Evolutionary conservation across 495 filamentous ascomycete species (phyloP).

Genomic region (Hypoxylon perforatum): DNA sequence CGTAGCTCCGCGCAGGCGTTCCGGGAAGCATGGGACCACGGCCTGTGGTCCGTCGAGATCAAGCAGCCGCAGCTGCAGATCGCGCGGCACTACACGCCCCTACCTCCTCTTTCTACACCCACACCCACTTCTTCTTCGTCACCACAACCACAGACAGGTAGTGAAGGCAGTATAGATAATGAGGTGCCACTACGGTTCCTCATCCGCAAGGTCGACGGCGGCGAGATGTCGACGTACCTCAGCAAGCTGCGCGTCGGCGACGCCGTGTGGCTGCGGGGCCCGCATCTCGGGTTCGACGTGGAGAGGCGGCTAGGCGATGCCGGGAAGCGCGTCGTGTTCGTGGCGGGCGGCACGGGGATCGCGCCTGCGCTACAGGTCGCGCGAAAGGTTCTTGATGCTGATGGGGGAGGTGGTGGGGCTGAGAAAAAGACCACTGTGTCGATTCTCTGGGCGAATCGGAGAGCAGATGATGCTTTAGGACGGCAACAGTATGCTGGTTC

Average conservation of each 20-base stretch:
- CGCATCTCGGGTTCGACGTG: constrained; percentile 76
- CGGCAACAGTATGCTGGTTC: constrained; percentile 5
- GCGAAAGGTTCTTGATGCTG: constrained; percentile 61
- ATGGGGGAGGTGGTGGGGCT: constrained; percentile 30
- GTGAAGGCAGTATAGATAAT: neutral
- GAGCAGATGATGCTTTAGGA: constrained; percentile 48
- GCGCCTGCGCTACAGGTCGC: constrained; percentile 87
- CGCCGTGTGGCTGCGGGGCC: constrained; percentile 79
- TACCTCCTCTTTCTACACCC: constrained; percentile 64
- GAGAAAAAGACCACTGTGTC: constrained; percentile 22
- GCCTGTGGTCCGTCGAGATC: constrained; percentile 87
- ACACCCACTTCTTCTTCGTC: no score
- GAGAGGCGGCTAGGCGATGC: constrained; percentile 51
- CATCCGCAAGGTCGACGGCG: constrained; percentile 58
- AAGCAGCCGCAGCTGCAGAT: constrained; percentile 95
- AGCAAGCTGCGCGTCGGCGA: constrained; percentile 68
- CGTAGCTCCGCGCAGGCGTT: constrained; percentile 10
- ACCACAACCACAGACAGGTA: neutral
- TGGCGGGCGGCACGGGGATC: constrained; percentile 95
- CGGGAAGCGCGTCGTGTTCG: constrained; percentile 70
- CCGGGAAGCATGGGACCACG: constrained; percentile 53
- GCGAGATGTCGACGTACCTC: constrained; percentile 73
- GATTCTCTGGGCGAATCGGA: constrained; percentile 58
- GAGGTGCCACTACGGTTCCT: constrained; percentile 55
- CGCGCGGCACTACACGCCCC: constrained; percentile 85